phyloP scores from a whole-genome alignment of 208 protist genomes.

The Acanthamoeba polyphaga region DNA sequence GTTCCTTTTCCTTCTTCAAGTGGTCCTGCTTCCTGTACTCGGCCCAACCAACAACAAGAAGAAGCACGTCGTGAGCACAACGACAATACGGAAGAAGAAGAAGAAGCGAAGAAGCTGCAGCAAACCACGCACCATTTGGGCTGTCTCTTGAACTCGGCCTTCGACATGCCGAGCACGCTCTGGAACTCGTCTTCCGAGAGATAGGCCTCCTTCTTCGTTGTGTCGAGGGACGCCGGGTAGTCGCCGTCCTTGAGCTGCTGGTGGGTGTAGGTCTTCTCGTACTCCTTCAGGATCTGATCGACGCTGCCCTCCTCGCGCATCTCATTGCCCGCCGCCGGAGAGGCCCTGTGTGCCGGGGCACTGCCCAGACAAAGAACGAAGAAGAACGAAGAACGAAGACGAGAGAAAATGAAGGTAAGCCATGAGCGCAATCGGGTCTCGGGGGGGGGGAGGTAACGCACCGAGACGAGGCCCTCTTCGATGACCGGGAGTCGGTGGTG shows the following conservation, averaged over 20 bases:
- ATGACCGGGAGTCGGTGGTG: not conserved
- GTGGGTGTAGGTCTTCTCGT: conserved; percentile 69
- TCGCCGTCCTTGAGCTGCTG: conserved; percentile 65
- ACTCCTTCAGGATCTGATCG: conserved; percentile 42
- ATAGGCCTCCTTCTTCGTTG: conserved; percentile 52
- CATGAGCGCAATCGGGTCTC: not conserved
- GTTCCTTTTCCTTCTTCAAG: conserved; percentile 14
- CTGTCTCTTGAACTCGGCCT: conserved; percentile 48
- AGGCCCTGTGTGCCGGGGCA: not conserved
- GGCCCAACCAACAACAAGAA: not conserved
- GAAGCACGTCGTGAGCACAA: not conserved
- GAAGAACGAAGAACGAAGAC: not conserved
- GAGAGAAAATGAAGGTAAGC: not conserved
- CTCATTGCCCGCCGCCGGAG: not conserved
- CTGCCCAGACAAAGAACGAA: not conserved
- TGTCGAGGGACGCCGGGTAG: conserved; percentile 62
- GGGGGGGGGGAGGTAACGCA: not conserved
- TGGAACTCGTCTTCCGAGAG: conserved; percentile 63
- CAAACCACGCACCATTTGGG: conserved; percentile 16
- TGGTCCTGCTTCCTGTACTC: conserved; percentile 23
- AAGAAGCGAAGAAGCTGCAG: too few relatives aligned
- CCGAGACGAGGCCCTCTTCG: conserved; percentile 7
- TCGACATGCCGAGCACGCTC: conserved; percentile 42
- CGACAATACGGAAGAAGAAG: too few relatives aligned
- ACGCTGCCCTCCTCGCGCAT: not conserved